Conservation (phyloP, 257 asterid species). For the Prunella vulgaris region DNA sequence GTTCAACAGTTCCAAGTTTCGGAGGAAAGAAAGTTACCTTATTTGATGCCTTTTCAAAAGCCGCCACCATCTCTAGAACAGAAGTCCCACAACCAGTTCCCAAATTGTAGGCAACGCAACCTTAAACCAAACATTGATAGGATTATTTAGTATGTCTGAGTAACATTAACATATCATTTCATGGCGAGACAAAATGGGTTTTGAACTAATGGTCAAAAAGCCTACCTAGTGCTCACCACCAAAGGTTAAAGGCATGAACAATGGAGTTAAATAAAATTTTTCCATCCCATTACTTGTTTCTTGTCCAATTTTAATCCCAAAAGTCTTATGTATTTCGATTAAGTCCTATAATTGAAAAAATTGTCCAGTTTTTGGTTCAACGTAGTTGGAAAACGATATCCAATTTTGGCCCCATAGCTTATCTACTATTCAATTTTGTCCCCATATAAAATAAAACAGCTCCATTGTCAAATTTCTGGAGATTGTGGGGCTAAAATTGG, state of each 20-base stretch:
- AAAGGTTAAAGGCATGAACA: neutral
- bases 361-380: no score
- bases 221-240: neutral
- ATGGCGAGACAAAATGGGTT: neutral
- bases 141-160: neutral
- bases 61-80: conserved; percentile 89
- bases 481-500: no score
- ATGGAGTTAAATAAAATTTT: no score
- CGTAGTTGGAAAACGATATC: no score
- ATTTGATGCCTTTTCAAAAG: conserved; percentile 79
- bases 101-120: conserved; percentile 85
- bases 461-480: no score
- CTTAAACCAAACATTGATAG: conserved; percentile 28
- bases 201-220: neutral
- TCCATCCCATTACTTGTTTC: no score
- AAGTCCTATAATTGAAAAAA: no score
- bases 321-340: no score
- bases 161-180: neutral
- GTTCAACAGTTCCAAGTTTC: neutral
- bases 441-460: no score
- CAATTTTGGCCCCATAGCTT: no score
- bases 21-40: conserved; percentile 42
- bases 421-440: no score
- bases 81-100: conserved; percentile 92
- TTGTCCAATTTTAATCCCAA: no score